Evolutionary conservation across 2,329 filamentous ascomycete species (phyloP), one percentile per base, ranked within the genome.

Genomic region (Chaetomiaceae sp.): DNA sequence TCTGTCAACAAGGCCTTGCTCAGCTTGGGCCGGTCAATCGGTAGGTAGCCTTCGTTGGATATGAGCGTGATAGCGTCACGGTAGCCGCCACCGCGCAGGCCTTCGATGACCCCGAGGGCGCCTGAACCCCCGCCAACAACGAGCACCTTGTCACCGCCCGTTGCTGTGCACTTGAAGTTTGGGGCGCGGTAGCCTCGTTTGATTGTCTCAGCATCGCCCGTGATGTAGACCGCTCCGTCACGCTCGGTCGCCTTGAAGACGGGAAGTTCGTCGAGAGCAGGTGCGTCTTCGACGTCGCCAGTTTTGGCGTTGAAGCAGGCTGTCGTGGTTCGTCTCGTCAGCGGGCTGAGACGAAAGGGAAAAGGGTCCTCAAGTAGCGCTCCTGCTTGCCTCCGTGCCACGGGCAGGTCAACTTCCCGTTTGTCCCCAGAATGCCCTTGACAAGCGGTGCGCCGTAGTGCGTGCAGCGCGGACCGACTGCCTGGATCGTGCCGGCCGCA

Each of bases 281-380:
- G 93, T 1, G 91, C 90, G 62, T 97, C 88, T 68, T 98, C 93
- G 49, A 97, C 86, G 59, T 98, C 93, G 43, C 93, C 93, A 6
- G 86, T 94, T 46, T 78, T 76, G 53, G 88, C 81, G 53, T 88
- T 93, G 71, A 96, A 98, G 73, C 93, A 98, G 47, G 93, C 93
- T 90, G 53, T 42, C 34, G 7, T 4, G 10, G 17, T 24, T n/a
- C 24, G 26, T 7, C 14, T 22, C 36, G 38, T 56, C 19, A 52
- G 38, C 6, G 17, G 30, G 10, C n/a, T 2, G 4, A 38, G 9
- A 26, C 12, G 19, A 15, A 9, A 14, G 22, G 15, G 22, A 17
- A 7, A 10, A 6, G 3, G 20, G n/a, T 12, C 3, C 3, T 12
- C 34, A 22, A n/a, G 10, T 9, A 27, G 11, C 9, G 9, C 17